Base-by-base conservation (phyloP, 176 grass and related monocot species). In the Phoenix roebelenii region DNA sequence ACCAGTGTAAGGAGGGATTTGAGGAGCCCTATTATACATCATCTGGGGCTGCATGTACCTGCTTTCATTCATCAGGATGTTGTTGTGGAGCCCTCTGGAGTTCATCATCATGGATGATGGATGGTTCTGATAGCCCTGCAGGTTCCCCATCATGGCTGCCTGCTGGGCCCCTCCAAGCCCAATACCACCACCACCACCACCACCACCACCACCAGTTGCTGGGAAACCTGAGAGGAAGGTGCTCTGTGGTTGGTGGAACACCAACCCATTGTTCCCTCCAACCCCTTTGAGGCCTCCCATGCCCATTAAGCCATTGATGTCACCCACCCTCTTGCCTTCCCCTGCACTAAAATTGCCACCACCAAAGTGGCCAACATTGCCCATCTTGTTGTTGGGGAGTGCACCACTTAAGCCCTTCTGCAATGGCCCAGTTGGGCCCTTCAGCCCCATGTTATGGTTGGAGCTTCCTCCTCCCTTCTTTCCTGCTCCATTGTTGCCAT, bases 11-110 rank as follows among this genome's bases (percentile, higher is more conserved):
- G 94, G 85, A 65, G 75, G 81, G 70, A 99, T 83, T 68, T 99
- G 94, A 20, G 88, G 82, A 66, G 94, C 83, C 61, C 82, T 77
- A 39, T 90, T 77, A 74, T 99, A 99, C 94, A 99, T 89, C 88
- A 98, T 82, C 75, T 92, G 93, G 4, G 88, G 79, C 68, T 78
- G 76, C 82, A 82, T 76, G 67, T 72, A 73, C 52, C 79, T 65
- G 15, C 55, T 65, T 25, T 75, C 79, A 65, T 98, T 85, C 23
- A 85, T 78, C 88, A 93, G 88, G 81, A 93, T 80, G 77, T 85
- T 87, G 74, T 28, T 63, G 39, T 71, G 83, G 17, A 85, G 67
- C 22, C 70, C 74, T 39, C 79, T 85, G 16, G 77, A 39, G 63
- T 88, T 89, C 66, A 75, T 89, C 71, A 83, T 93, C 73, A 86